Evolutionary conservation across 495 filamentous ascomycete species (phyloP).

Genomic region (Penicillium cataractarum): DNA sequence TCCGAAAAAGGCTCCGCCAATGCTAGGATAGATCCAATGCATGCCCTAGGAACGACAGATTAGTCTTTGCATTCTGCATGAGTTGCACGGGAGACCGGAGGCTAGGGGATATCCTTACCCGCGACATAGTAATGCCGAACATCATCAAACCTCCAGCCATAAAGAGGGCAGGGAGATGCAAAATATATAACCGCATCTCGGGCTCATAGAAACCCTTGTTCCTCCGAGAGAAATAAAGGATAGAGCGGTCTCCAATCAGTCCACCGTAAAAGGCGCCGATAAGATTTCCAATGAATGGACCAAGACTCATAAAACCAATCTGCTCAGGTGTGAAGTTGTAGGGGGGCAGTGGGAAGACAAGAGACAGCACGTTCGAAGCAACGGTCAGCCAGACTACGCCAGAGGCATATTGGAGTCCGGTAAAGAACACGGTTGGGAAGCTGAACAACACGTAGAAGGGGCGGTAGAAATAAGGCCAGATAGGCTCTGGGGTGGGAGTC

Average conservation of each 20-base stretch:
- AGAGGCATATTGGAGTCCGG: conserved; percentile 42
- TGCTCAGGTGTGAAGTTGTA: conserved; percentile 46
- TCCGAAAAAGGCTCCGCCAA: conserved; percentile 39
- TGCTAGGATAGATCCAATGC: conserved; percentile 41
- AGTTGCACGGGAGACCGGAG: background rate
- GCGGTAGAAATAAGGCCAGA: conserved; percentile 40
- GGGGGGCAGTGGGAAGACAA: conserved; percentile 42
- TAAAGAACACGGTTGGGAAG: conserved; percentile 47
- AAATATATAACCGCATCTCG: conserved; percentile 47
- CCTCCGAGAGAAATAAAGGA: conserved; percentile 38
- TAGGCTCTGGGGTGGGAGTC: conserved; percentile 34
- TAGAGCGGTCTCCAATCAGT: conserved; percentile 43
- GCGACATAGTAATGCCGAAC: conserved; percentile 37
- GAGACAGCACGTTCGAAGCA: conserved; percentile 32
- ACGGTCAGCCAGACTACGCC: conserved; percentile 43
- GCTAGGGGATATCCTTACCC: conserved; percentile 22
- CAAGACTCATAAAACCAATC: conserved; percentile 45
- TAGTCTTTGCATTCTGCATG: background rate
- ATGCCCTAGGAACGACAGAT: conserved; percentile 27
- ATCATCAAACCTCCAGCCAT: conserved; percentile 40
- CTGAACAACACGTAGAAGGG: conserved; percentile 35
- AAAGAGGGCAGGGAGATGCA: conserved; percentile 34
- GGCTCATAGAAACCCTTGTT: conserved; percentile 49
- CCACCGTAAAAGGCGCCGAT: conserved; percentile 44
- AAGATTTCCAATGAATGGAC: conserved; percentile 45